These are phyloP conservation scores for Pythium graminicola DNA, from an alignment of 352 stramenopile species.

Conservation along the genomic window DNA sequence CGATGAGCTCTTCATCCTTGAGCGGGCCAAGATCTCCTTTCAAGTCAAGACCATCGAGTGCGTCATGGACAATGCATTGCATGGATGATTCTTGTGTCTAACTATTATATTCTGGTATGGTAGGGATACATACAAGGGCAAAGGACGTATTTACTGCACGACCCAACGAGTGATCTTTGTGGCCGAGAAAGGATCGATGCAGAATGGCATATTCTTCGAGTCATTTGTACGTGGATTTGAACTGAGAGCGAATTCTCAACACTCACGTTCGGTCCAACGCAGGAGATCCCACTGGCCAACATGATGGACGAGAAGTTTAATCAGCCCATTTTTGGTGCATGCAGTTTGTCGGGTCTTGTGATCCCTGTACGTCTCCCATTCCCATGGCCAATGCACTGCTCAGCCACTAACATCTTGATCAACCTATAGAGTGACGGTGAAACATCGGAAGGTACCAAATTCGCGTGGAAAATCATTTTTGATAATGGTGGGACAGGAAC, in stretches of 20 bases:
- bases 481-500: conserved; percentile 77
- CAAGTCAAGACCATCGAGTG: conserved; percentile 54
- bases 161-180: conserved; percentile 84
- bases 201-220: conserved; percentile 65
- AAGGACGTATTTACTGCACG: conserved; percentile 80
- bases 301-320: conserved; percentile 88
- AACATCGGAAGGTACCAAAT: conserved; percentile 25
- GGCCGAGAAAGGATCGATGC: conserved; percentile 54
- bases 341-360: conserved; percentile 77
- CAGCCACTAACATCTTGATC: not conserved
- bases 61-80: conserved; percentile 3
- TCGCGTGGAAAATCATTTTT: conserved; percentile 80
- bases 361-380: conserved; percentile 28
- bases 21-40: conserved; percentile 74
- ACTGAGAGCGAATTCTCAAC: not conserved
- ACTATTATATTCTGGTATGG: not conserved
- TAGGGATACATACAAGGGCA: conserved; percentile 61
- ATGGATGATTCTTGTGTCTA: no score
- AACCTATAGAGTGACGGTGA: conserved; percentile 25
- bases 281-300: conserved; percentile 72
- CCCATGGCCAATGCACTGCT: not conserved
- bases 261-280: not conserved
- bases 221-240: conserved; percentile 43
- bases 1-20: conserved; percentile 81
- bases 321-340: conserved; percentile 85